These are phyloP conservation scores for Purshia tridentata DNA, from an alignment of 306 rosid genomes.

Conservation along the genomic window DNA sequence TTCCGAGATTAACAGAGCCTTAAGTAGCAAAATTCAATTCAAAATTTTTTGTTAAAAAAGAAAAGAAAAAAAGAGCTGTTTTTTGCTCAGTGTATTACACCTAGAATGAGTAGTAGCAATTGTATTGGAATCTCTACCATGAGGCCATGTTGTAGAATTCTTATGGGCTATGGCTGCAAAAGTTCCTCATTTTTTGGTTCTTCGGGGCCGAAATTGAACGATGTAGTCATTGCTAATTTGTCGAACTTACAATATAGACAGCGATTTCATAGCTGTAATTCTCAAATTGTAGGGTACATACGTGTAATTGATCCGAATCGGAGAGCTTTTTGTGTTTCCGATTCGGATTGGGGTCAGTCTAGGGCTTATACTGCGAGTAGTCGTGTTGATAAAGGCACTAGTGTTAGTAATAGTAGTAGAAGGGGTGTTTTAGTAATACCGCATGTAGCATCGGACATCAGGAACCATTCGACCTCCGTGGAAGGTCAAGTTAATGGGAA, in stretches of 20 bases:
- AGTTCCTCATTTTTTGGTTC: constrained; percentile 49
- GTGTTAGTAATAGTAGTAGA: constrained; percentile 38
- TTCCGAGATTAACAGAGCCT: constrained; percentile 25
- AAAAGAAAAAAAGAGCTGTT: not conserved
- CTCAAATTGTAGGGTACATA: constrained; percentile 39
- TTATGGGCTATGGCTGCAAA: constrained; percentile 37
- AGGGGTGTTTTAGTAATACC: constrained; percentile 45
- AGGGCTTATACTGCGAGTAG: constrained; percentile 36
- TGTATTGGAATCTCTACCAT: constrained; percentile 66
- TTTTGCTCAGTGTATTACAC: constrained; percentile 16
- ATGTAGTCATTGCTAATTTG: constrained; percentile 29
- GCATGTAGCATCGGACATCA: constrained; percentile 64
- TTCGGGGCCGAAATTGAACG: constrained; percentile 36
- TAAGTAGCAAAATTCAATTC: constrained; percentile 2
- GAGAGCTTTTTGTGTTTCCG: constrained; percentile 49
- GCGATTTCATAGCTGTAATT: constrained; percentile 29
- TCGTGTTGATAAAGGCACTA: constrained; percentile 34
- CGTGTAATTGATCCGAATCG: constrained; percentile 44
- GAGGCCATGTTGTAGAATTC: constrained; percentile 70
- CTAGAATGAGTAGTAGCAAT: constrained; percentile 55
- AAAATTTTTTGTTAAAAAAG: not conserved
- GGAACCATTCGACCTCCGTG: constrained; percentile 69
- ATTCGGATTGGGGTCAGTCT: constrained; percentile 46
- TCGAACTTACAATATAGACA: constrained; percentile 26
- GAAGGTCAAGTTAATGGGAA: constrained; percentile 61